Evolutionary conservation across 1,284 basidiomycete genomes (phyloP), one percentile per base, ranked within the genome.

Genomic region (Fomitopsis palustris): DNA sequence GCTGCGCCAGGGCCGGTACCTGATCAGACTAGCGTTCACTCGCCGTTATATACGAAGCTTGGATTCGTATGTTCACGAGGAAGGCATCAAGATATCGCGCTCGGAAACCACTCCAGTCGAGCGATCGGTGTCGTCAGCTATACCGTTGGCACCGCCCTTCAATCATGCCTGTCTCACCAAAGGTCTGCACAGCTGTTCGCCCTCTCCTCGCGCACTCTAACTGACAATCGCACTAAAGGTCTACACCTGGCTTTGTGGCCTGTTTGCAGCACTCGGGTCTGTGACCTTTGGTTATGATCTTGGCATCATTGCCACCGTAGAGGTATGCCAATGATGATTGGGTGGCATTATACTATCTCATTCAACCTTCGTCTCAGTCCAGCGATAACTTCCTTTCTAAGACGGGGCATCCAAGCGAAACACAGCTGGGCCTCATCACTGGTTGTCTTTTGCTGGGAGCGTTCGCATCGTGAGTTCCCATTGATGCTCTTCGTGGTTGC

Each of bases 241-340:
- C 21, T 85, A 85, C 70, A 84, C 83, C n/a, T 84, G 83, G 77
- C 73, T 85, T 6, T 86, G 84, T 65, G 85, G 83, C 27, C 75
- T 84, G 57, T 87, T 87, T 62, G 84, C 81, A 12, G 76, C 60
- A 70, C 74, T 77, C 39, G 64, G 74, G 61, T 62, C 64, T 39
- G 61, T 64, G 19, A 67, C 70, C 23, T 75, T 75, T 57, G 77
- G 78, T 16, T 70, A 76, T 59, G 74, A 79, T 62, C 68, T 77
- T 19, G 75, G 74, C 62, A 74, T 77, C 61, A 78, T 80, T 47
- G 75, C 74, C 12, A 74, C 70, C 41, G 72, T 78, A 16, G 64
- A 75, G 52, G 72, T 71, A 65, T 75, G 81, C 64, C 78, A 29
- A 77, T 72, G 62, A 41, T 3, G 23, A 14, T 25, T 19, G 35